Conservation (phyloP, 2,329 filamentous ascomycete species). For the Fusarium staphyleae region DNA sequence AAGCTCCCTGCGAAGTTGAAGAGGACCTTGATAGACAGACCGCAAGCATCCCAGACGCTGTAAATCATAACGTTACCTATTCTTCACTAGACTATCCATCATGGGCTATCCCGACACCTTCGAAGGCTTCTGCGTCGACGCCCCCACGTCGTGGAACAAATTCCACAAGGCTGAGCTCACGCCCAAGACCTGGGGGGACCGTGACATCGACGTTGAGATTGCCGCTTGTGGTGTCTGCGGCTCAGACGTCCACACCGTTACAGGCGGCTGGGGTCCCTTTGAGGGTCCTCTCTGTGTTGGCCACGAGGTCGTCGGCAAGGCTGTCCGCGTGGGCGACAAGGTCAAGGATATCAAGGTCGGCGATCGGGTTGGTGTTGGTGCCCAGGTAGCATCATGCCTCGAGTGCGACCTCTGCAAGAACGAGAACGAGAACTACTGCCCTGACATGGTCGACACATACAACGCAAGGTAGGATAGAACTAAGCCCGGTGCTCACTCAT, state of each 20-base stretch:
- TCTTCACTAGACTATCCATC: constrained; percentile 12
- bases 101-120: constrained; percentile 57
- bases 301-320: constrained; percentile 70
- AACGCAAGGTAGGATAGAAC: constrained; percentile 64
- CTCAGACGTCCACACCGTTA: constrained; percentile 63
- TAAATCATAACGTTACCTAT: background rate
- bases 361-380: constrained; percentile 60
- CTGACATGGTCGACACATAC: constrained; percentile 62
- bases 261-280: constrained; percentile 53
- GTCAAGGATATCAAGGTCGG: constrained; percentile 64
- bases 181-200: constrained; percentile 71
- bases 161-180: constrained; percentile 52
- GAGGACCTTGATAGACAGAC: constrained; percentile 21
- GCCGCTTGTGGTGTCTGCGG: constrained; percentile 73
- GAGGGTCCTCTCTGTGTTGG: constrained; percentile 62
- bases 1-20: background rate
- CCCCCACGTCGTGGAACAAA: constrained; percentile 51
- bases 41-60: background rate
- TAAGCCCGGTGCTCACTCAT: too few relatives aligned
- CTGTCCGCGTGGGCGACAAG: constrained; percentile 59
- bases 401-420: constrained; percentile 54
- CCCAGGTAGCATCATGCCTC: constrained; percentile 33
- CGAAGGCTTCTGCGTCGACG: constrained; percentile 52
- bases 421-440: constrained; percentile 68
- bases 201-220: constrained; percentile 70